Conservation (phyloP, 805 yeast genomes). For the Lachancea kluyveri region DNA sequence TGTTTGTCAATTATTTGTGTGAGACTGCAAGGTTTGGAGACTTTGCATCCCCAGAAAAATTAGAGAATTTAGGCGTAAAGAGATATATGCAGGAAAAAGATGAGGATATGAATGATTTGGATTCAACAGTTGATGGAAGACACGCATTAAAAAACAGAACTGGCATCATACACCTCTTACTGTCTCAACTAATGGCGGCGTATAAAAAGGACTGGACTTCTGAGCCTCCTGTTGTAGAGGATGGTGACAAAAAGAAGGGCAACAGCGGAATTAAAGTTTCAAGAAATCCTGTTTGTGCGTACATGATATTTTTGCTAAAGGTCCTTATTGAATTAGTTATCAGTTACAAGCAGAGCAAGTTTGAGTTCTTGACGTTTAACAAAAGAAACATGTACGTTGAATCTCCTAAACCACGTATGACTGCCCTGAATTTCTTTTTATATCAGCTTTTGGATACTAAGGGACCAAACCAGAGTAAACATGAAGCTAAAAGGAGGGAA, state of each 20-base stretch:
- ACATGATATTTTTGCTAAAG: slow-evolving; percentile 63
- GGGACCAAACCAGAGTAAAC: slow-evolving; percentile 30
- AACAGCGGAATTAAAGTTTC: slow-evolving; percentile 33
- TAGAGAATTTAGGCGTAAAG: slow-evolving; percentile 23
- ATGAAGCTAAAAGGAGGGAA: slow-evolving; percentile 41
- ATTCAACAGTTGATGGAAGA: slow-evolving; percentile 10
- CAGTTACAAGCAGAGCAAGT: slow-evolving; percentile 74
- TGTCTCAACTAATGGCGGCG: slow-evolving; percentile 58
- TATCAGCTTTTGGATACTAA: slow-evolving; percentile 65
- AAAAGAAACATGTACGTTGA: slow-evolving; percentile 42
- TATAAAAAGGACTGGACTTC: slow-evolving; percentile 36
- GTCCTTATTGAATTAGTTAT: slow-evolving; percentile 63
- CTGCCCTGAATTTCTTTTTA: slow-evolving; percentile 69
- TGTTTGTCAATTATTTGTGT: slow-evolving; percentile 41
- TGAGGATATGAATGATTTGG: slow-evolving; percentile 17
- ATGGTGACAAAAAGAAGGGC: slow-evolving; percentile 27
- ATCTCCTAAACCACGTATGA: slow-evolving; percentile 60
- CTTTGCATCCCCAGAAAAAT: slow-evolving; percentile 35
- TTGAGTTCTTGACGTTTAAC: slow-evolving; percentile 75
- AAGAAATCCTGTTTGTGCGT: slow-evolving; percentile 53
- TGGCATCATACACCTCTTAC: slow-evolving; percentile 57
- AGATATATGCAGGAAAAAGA: slow-evolving; percentile 21
- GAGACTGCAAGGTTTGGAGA: slow-evolving; percentile 38
- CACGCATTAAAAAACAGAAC: slow-evolving; percentile 29
- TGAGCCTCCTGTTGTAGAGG: slow-evolving; percentile 29